Conservation (phyloP, 768 basidiomycete genomes). For the Collybiopsis luxurians region DNA sequence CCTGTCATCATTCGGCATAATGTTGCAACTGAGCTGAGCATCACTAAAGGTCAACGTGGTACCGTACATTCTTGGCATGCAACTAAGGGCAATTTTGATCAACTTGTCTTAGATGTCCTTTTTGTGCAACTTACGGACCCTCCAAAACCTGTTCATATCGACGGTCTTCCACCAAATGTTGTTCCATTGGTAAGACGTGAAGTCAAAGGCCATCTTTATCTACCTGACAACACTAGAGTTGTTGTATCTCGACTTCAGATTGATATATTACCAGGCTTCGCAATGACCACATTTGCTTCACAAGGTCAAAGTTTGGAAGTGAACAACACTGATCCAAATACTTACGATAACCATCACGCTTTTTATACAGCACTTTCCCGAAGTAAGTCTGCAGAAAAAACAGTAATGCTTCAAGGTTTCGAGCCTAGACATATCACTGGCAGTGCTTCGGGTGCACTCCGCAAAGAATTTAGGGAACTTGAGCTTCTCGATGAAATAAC, state of each 20-base stretch:
- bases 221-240: constrained; percentile 17
- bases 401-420: constrained; percentile 19
- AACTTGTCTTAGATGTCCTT: constrained; percentile 21
- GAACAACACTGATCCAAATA: constrained; percentile 25
- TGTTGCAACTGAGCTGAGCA: constrained; percentile 29
- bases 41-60: constrained; percentile 30
- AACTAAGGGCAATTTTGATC: constrained; percentile 2
- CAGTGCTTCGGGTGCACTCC: constrained; percentile 8
- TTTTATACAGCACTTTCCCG: constrained; percentile 29
- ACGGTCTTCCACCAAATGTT: constrained; percentile 27
- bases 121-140: constrained; percentile 25
- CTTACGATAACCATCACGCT: constrained; percentile 20
- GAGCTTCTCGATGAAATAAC: constrained; percentile 26
- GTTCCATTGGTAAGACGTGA: constrained; percentile 17
- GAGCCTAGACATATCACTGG: constrained; percentile 10
- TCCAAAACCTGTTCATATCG: constrained; percentile 18
- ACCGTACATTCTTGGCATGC: constrained; percentile 24
- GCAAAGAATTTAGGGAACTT: constrained; percentile 19
- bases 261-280: constrained; percentile 23
- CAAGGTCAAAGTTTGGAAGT: constrained; percentile 26
- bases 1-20: constrained; percentile 31
- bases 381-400: constrained; percentile 17
- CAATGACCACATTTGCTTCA: constrained; percentile 30
- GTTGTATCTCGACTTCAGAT: constrained; percentile 19
- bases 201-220: constrained; percentile 6